Percentiles rank a stretch among this genome's conserved stretches.
phyloP scores from a whole-genome alignment of 495 filamentous ascomycete species.

The Sporormia fimetaria region DNA sequence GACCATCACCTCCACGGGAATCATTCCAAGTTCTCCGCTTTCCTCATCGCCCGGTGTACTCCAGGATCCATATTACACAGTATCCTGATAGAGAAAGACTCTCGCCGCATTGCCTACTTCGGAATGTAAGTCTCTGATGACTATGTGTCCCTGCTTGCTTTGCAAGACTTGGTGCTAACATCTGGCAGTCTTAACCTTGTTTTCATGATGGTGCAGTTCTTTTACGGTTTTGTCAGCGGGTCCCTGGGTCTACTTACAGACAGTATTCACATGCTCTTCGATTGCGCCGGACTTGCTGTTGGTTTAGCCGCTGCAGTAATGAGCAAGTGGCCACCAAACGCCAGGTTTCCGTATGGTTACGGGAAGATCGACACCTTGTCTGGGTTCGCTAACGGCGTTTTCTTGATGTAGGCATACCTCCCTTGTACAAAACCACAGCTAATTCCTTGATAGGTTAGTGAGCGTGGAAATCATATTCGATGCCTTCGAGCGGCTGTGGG shows the following conservation, averaged over 20 bases:
- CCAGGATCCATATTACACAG: conserved; percentile 67
- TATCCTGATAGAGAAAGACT: conserved; percentile 85
- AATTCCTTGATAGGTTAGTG: conserved; percentile 54
- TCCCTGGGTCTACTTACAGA: conserved; percentile 91
- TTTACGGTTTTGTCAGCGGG: conserved; percentile 84
- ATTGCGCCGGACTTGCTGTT: conserved; percentile 84
- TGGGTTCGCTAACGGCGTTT: conserved; percentile 93
- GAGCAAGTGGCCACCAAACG: conserved; percentile 89
- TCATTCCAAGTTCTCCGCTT: conserved; percentile 50
- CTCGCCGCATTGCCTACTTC: conserved; percentile 93
- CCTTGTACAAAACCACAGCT: conserved; percentile 13
- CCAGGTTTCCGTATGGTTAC: conserved; percentile 85
- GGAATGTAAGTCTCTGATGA: conserved; percentile 65
- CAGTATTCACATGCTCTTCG: conserved; percentile 99
- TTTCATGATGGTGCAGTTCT: conserved; percentile 92
- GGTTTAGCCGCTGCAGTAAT: conserved; percentile 92
- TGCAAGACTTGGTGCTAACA: conserved; percentile 2
- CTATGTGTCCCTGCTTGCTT: not conserved
- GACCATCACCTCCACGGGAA: conserved; percentile 38
- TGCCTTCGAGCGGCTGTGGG: conserved; percentile 72
- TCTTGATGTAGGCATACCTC: conserved; percentile 59
- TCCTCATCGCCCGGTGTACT: conserved; percentile 52
- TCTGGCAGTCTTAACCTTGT: conserved; percentile 67
- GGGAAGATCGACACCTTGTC: conserved; percentile 95
- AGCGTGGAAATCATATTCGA: conserved; percentile 96